Conservation (phyloP, 768 basidiomycete species). For the Tulasnella sp. region DNA sequence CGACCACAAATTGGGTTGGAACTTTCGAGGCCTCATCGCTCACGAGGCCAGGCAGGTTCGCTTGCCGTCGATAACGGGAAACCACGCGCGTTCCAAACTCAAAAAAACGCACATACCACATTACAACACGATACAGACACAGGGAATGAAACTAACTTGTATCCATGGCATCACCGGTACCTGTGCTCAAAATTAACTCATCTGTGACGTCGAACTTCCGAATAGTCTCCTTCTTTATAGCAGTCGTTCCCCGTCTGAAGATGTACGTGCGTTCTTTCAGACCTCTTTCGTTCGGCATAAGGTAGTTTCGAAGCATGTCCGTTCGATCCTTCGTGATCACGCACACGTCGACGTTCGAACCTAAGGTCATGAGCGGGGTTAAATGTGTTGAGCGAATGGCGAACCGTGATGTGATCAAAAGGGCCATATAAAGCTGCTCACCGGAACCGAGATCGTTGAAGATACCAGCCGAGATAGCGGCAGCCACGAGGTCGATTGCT, state of each 20-base stretch:
- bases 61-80: background rate
- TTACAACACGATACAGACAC: background rate
- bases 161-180: conserved; percentile 76
- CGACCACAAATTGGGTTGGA: background rate
- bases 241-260: conserved; percentile 87
- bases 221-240: conserved; percentile 81
- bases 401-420: background rate
- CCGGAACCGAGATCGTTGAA: conserved; percentile 96
- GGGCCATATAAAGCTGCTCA: background rate
- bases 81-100: conserved; percentile 5
- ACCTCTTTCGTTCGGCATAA: conserved; percentile 82
- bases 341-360: conserved; percentile 98
- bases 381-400: background rate
- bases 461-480: conserved; percentile 92
- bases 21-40: background rate
- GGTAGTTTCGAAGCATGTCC: conserved; percentile 92
- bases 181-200: conserved; percentile 61
- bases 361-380: conserved; percentile 42
- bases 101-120: conserved; percentile 5
- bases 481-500: conserved; percentile 79
- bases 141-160: conserved; percentile 55
- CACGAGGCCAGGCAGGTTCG: background rate
- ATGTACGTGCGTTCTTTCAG: conserved; percentile 64
- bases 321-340: conserved; percentile 85
- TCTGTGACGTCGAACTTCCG: conserved; percentile 64